Percentiles rank a stretch among this genome's conserved stretches.
Evolutionary conservation across 202 grass and related monocot genomes (phyloP).

Genomic region (Hordeum pubiflorum): DNA sequence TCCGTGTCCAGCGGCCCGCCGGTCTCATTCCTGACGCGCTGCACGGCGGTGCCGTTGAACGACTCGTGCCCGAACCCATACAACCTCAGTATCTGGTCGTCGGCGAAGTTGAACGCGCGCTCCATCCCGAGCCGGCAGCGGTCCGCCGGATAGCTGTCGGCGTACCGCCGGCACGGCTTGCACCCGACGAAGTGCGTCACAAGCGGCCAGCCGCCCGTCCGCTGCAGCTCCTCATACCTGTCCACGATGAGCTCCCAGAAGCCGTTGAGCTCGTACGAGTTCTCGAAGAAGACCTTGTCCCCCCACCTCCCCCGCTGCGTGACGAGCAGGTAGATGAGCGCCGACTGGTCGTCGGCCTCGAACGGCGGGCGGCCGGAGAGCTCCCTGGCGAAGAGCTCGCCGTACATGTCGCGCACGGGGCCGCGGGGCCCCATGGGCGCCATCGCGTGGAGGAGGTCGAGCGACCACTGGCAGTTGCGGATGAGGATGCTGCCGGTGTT

Average conservation of each 20-base stretch:
- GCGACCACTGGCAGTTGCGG: constrained; percentile 94
- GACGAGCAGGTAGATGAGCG: constrained; percentile 73
- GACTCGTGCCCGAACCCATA: constrained; percentile 82
- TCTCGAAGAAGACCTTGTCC: constrained; percentile 70
- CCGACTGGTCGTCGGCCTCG: constrained; percentile 95
- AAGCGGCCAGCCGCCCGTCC: constrained; percentile 56
- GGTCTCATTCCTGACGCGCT: constrained; percentile 48
- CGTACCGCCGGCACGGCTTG: constrained; percentile 73
- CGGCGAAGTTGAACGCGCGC: constrained; percentile 83
- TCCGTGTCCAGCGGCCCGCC: constrained; percentile 40
- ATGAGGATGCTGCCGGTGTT: constrained; percentile 93
- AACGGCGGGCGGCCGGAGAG: constrained; percentile 66
- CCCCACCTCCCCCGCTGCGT: constrained; percentile 58
- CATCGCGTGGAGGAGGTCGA: constrained; percentile 72
- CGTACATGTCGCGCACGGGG: constrained; percentile 48
- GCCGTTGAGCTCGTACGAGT: constrained; percentile 77
- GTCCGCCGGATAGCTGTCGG: constrained; percentile 56
- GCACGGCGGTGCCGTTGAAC: constrained; percentile 46
- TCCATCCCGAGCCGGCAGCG: constrained; percentile 62
- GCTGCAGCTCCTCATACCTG: constrained; percentile 64
- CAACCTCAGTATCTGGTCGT: constrained; percentile 75
- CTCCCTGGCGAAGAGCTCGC: constrained; percentile 50
- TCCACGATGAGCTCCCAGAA: constrained; percentile 77
- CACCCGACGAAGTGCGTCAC: constrained; percentile 97
- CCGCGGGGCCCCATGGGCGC: constrained; percentile 76